phyloP scores from a whole-genome alignment of 208 protist genomes.

The Naegleria gruberi region DNA sequence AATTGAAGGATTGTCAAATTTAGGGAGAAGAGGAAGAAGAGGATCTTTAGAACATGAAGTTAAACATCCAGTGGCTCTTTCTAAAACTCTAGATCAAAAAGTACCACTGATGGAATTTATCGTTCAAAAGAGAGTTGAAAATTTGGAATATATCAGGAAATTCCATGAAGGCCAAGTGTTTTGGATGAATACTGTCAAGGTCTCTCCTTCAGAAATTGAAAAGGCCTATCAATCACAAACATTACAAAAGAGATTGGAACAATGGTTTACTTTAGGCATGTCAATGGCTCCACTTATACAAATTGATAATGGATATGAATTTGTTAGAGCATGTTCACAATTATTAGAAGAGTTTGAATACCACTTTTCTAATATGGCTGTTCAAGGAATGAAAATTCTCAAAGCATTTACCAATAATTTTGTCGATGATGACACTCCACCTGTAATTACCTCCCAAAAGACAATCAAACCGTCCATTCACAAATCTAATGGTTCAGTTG shows the following conservation, averaged over 20 bases:
- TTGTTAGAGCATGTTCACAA: neutral
- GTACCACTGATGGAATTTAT: neutral
- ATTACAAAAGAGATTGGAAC: conserved; percentile 13
- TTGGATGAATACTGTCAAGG: conserved; percentile 2
- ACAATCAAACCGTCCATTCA: neutral
- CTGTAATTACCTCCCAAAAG: neutral
- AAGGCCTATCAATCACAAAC: neutral
- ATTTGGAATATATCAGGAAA: conserved; percentile 2
- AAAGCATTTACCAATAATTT: neutral
- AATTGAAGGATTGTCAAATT: neutral
- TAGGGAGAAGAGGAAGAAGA: neutral
- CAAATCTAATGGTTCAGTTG: neutral
- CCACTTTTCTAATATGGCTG: neutral
- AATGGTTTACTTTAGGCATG: neutral
- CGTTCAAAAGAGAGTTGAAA: conserved; percentile 1
- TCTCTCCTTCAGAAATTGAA: neutral
- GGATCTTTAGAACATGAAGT: neutral
- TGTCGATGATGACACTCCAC: neutral
- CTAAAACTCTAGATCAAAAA: neutral
- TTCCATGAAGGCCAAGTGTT: neutral
- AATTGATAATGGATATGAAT: neutral
- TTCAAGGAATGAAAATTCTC: conserved; percentile 22
- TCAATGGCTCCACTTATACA: neutral
- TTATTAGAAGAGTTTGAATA: conserved; percentile 18
- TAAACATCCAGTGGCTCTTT: neutral